phyloP scores from a whole-genome alignment of 2,329 filamentous ascomycete genomes.

The Mycosphaerella arachidis region DNA sequence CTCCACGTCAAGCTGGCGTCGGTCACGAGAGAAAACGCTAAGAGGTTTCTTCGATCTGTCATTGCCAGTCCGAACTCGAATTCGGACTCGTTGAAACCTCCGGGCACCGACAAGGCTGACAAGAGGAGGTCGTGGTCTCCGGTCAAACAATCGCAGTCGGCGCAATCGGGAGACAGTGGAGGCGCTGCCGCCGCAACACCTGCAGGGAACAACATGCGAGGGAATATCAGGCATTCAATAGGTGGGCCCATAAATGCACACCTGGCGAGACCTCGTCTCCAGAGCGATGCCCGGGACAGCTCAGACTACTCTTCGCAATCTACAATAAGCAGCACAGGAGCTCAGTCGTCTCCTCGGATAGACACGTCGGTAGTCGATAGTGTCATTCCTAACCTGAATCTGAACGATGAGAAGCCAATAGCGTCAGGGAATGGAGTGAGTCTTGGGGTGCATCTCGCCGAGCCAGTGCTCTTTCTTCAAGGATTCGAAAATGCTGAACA shows the following conservation, averaged over 20 bases:
- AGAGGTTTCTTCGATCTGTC: conserved; percentile 47
- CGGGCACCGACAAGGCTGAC: conserved; percentile 15
- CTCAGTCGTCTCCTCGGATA: conserved; percentile 14
- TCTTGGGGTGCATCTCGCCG: conserved; percentile 69
- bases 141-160: conserved; percentile 19
- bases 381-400: conserved; percentile 27
- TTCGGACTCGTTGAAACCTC: conserved; percentile 4
- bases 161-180: conserved; percentile 18
- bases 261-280: conserved; percentile 39
- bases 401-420: conserved; percentile 62
- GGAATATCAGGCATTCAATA: conserved; percentile 37
- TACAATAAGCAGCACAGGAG: conserved; percentile 11
- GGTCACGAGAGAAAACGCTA: conserved; percentile 46
- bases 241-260: conserved; percentile 37
- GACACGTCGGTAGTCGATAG: conserved; percentile 17
- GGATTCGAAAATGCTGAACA: conserved; percentile 69
- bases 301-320: conserved; percentile 22
- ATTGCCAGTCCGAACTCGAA: conserved; percentile 28
- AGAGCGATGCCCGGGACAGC: conserved; percentile 37
- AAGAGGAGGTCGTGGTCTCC: conserved; percentile 33
- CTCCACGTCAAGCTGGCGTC: conserved; percentile 43
- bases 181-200: conserved; percentile 7
- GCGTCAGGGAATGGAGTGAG: conserved; percentile 71
- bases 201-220: conserved; percentile 36
- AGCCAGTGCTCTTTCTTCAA: conserved; percentile 74